Evolutionary conservation across 805 yeast species (phyloP).

Genomic region (Peterozyma xylosa): DNA sequence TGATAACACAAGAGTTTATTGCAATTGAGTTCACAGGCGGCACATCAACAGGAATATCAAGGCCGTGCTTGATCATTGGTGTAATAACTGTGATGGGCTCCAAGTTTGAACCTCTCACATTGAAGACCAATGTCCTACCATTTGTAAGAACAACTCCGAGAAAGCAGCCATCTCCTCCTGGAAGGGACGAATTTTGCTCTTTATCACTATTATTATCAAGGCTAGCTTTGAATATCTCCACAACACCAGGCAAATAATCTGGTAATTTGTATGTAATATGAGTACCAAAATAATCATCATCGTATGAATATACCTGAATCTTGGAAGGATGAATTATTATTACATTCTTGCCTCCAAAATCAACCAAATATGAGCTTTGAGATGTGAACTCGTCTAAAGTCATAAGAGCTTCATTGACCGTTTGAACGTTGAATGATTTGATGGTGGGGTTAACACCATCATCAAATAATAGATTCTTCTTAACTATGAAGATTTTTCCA

Average conservation of each 20-base stretch:
- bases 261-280: not conserved
- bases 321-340: conserved; percentile 7
- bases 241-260: not conserved
- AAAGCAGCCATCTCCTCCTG: conserved; percentile 34
- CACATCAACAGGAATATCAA: conserved; percentile 15
- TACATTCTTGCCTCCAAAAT: conserved; percentile 1
- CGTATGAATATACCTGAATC: conserved; percentile 13
- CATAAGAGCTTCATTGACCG: not conserved
- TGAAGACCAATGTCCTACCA: conserved; percentile 33
- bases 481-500: conserved; percentile 18
- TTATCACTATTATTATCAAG: conserved; percentile 17
- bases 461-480: conserved; percentile 10
- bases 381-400: not conserved
- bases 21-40: conserved; percentile 21
- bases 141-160: conserved; percentile 30
- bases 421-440: not conserved
- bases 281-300: conserved; percentile 4
- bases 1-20: conserved; percentile 19
- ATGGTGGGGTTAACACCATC: not conserved
- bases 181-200: conserved; percentile 10
- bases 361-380: not conserved
- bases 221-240: conserved; percentile 14
- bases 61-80: conserved; percentile 3
- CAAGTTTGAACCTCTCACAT: conserved; percentile 23
- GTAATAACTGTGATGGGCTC: conserved; percentile 3